phyloP scores from a whole-genome alignment of 768 basidiomycete species.

The Phlegmacium glaucopus region DNA sequence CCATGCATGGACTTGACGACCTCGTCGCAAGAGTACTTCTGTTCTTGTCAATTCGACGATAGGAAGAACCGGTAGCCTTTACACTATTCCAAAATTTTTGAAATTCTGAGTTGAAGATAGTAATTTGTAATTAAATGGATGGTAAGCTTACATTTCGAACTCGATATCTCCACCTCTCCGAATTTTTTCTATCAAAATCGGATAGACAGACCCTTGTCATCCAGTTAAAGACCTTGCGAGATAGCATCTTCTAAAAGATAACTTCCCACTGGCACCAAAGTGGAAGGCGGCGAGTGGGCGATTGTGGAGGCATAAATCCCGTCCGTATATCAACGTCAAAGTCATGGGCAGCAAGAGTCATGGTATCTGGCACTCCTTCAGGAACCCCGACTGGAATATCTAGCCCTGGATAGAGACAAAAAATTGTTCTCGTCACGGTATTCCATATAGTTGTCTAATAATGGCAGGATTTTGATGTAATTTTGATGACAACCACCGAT shows the following conservation, averaged over 20 bases:
- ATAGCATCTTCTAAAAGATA: slow-evolving; percentile 48
- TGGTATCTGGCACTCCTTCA: slow-evolving; percentile 26
- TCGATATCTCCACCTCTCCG: slow-evolving; percentile 43
- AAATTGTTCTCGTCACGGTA: slow-evolving; percentile 22
- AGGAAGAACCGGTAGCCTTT: slow-evolving; percentile 51
- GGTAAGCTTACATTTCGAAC: slow-evolving; percentile 38
- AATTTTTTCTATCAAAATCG: slow-evolving; percentile 30
- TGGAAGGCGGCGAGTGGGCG: slow-evolving; percentile 63
- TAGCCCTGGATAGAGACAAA: slow-evolving; percentile 28
- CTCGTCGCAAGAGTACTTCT: slow-evolving; percentile 59
- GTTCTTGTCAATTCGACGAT: slow-evolving; percentile 44
- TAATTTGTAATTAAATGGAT: neutral
- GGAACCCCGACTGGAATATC: slow-evolving; percentile 22
- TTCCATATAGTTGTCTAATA: slow-evolving; percentile 7
- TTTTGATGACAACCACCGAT: too few species aligned
- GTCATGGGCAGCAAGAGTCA: slow-evolving; percentile 74
- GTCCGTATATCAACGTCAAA: slow-evolving; percentile 92
- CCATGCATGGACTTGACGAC: slow-evolving; percentile 71
- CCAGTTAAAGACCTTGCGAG: slow-evolving; percentile 43
- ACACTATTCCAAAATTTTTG: neutral
- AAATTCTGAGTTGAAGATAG: neutral
- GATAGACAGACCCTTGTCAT: slow-evolving; percentile 42
- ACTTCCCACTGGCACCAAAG: slow-evolving; percentile 57
- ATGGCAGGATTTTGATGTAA: too few species aligned
- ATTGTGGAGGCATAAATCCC: slow-evolving; percentile 84